Percentiles rank a stretch among this genome's conserved stretches.
Evolutionary conservation across 1,284 basidiomycete genomes (phyloP).

Genomic region (Ceratobasidium sp.): DNA sequence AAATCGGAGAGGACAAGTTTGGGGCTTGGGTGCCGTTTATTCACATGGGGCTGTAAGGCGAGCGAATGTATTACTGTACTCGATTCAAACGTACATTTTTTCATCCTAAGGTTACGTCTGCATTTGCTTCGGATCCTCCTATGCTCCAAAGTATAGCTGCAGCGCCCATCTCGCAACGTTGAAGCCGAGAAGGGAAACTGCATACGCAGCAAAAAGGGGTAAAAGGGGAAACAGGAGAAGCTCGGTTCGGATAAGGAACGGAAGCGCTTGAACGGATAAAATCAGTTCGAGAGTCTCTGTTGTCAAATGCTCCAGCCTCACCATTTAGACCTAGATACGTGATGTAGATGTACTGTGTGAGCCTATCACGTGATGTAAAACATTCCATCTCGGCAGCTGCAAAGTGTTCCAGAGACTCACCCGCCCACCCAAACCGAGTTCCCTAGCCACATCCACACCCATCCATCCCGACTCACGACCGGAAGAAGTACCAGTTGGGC

Average conservation of each 20-base stretch:
- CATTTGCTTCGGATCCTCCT: too few relatives aligned
- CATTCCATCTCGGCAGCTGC: not conserved
- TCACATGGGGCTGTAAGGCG: not conserved
- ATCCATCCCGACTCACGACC: constrained; percentile 81
- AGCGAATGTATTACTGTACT: too few relatives aligned
- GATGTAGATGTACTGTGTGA: constrained; percentile 89
- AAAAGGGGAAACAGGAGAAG: constrained; percentile 85
- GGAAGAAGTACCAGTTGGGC: constrained; percentile 85
- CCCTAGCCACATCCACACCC: constrained; percentile 91
- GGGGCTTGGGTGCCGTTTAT: not conserved
- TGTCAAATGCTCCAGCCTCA: constrained; percentile 48
- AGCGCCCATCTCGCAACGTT: constrained; percentile 84
- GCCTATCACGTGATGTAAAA: constrained; percentile 53
- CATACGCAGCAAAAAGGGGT: constrained; percentile 82
- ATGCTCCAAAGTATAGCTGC: constrained; percentile 49
- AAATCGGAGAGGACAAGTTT: not conserved
- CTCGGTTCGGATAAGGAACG: constrained; percentile 87
- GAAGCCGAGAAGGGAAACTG: constrained; percentile 87
- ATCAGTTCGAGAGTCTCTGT: not conserved
- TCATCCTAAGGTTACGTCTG: too few relatives aligned
- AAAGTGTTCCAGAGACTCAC: constrained; percentile 53
- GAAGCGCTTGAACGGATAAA: constrained; percentile 65
- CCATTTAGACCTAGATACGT: constrained; percentile 88
- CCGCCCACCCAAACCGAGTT: constrained; percentile 91
- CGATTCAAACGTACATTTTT: too few relatives aligned